Conservation (phyloP, 2,329 filamentous ascomycete species). For the Nannizzia gypsea region DNA sequence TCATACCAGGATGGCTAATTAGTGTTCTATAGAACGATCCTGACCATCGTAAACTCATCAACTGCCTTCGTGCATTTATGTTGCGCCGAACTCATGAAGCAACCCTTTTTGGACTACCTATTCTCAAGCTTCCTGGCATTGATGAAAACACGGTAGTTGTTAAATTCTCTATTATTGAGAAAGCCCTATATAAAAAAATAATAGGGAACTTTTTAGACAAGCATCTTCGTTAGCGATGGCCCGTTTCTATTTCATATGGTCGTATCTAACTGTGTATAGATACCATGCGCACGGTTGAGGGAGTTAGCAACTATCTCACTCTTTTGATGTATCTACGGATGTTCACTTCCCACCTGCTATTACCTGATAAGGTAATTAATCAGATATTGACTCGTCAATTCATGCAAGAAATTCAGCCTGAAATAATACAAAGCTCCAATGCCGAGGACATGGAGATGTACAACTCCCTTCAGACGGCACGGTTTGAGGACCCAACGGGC, state of each 20-base stretch:
- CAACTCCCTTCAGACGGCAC: slow-evolving; percentile 3
- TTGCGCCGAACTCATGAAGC: slow-evolving; percentile 45
- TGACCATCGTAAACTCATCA: slow-evolving; percentile 18
- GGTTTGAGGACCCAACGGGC: background rate
- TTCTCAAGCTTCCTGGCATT: slow-evolving; percentile 44
- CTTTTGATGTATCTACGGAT: slow-evolving; percentile 43
- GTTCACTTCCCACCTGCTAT: slow-evolving; percentile 39
- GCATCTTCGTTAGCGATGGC: slow-evolving; percentile 16
- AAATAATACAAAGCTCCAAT: slow-evolving; percentile 20
- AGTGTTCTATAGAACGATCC: slow-evolving; percentile 9
- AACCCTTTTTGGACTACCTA: slow-evolving; percentile 41
- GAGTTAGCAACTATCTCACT: slow-evolving; percentile 20
- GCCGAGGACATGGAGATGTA: slow-evolving; percentile 19
- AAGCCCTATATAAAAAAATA: slow-evolving; percentile 44
- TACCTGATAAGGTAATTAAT: slow-evolving; percentile 36
- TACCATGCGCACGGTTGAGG: background rate
- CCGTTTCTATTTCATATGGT: background rate
- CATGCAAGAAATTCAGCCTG: slow-evolving; percentile 32
- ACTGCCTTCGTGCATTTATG: slow-evolving; percentile 35
- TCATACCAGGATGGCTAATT: background rate
- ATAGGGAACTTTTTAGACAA: slow-evolving; percentile 28
- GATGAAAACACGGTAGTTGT: slow-evolving; percentile 33
- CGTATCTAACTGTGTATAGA: background rate
- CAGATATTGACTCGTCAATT: slow-evolving; percentile 36
- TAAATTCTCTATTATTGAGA: slow-evolving; percentile 43